Base-by-base conservation (phyloP, 352 stramenopile species). In the Pythium sukuiense region DNA sequence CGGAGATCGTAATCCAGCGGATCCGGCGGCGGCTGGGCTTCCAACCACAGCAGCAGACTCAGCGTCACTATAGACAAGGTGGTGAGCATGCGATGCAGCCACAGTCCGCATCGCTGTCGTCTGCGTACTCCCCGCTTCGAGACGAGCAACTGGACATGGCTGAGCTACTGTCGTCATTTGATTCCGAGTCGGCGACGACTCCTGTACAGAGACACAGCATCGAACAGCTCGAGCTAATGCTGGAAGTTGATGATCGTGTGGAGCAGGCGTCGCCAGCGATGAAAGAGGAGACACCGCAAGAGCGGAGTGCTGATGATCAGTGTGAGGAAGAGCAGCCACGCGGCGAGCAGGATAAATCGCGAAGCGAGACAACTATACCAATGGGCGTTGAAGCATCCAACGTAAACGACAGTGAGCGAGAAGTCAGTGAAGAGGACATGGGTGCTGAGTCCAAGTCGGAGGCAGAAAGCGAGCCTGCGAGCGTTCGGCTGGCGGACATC, bases 1-100 rank as follows among this genome's bases (percentile, higher is more conserved):
- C 82, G 0, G 82, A 90, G 49, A 48, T 75, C 30, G 82, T 89
- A 20, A 89, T 89, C 59, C 75, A 84, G 50, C 78, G 82, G 5
- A 81, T 90, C 24, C 80, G 80, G 8, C 79, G 71, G 20, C 77
- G 82, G 6, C 77, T 90, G 13, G 79, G 79, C 6, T 65, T 64
- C 39, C 55, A 72, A 39, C 46, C 29, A 3, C 52, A 58, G 14
- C 18, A 27, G 32, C 50, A 33, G 24, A 8, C 5, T 4, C 29
- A 20, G 37, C 41, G 8, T 8, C 41, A 48, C 5, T 26, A 26
- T 9, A 2, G 26, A 4, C 41, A 48, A 5, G 16, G 4, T 12
- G 14, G 2, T 26, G 16, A 11, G 16, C 16, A 26, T 8, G 41
- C 14, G 3, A 9, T 26, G 41, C 16, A 6, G 52, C 8, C 26